Conservation (phyloP, 257 asterid species). For the Phtheirospermum japonicum region DNA sequence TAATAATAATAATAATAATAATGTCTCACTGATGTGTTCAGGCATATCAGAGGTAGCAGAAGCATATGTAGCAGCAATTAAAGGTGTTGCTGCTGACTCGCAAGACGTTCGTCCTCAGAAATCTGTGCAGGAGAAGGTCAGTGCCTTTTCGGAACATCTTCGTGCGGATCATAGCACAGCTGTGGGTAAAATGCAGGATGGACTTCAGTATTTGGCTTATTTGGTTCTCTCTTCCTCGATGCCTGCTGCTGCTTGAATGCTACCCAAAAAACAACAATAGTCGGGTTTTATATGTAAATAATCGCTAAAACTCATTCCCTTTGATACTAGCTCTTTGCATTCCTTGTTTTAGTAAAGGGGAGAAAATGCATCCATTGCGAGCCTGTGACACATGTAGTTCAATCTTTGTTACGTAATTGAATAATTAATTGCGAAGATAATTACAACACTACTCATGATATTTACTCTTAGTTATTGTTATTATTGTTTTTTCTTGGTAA, state of each 20-base stretch:
- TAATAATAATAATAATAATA: no score
- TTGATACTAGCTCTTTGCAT: neutral
- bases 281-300: conserved; percentile 44
- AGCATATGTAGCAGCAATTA: conserved; percentile 66
- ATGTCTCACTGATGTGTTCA: conserved; percentile 28
- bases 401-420: neutral
- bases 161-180: conserved; percentile 66
- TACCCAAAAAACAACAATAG: neutral
- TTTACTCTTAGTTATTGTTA: no score
- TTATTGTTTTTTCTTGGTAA: no score
- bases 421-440: no score
- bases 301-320: conserved; percentile 19
- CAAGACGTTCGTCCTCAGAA: conserved; percentile 43
- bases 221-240: conserved; percentile 70
- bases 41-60: conserved; percentile 92
- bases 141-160: conserved; percentile 53
- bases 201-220: conserved; percentile 66
- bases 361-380: conserved; percentile 21
- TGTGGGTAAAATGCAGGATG: conserved; percentile 75
- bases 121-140: conserved; percentile 64
- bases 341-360: conserved; percentile 50
- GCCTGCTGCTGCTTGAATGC: conserved; percentile 45
- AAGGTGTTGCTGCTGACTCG: conserved; percentile 47
- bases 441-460: no score
- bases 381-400: neutral